These are phyloP conservation scores for Aspergillus steynii DNA, from an alignment of 495 filamentous ascomycete species.

Conservation along the genomic window DNA sequence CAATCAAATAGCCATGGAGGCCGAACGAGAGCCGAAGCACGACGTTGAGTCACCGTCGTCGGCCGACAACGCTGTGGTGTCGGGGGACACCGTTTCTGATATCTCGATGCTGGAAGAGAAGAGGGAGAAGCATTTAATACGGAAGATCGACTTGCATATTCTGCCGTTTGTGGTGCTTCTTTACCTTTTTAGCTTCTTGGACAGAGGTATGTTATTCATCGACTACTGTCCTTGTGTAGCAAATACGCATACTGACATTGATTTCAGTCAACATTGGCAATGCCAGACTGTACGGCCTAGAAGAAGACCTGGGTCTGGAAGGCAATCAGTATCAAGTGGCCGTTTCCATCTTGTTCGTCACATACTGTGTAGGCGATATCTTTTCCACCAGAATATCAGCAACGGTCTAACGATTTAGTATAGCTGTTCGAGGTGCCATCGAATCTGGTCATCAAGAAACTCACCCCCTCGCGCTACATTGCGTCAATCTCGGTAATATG, in stretches of 20 bases:
- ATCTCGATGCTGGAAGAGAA: conserved; percentile 36
- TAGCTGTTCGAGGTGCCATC: conserved; percentile 48
- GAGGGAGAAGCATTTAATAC: conserved; percentile 46
- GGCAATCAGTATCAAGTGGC: conserved; percentile 68
- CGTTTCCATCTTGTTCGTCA: conserved; percentile 73
- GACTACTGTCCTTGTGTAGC: conserved; percentile 2
- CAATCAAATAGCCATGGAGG: conserved; percentile 9
- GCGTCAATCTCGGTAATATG: conserved; percentile 61
- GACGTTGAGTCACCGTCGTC: conserved; percentile 16
- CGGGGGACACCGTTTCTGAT: conserved; percentile 15
- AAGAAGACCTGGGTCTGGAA: conserved; percentile 62
- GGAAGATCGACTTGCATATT: conserved; percentile 60
- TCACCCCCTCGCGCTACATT: conserved; percentile 74
- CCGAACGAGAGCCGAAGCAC: conserved; percentile 11
- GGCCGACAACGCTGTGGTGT: conserved; percentile 1
- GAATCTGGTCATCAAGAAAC: conserved; percentile 78
- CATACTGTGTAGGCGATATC: conserved; percentile 52
- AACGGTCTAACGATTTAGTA: conserved; percentile 5
- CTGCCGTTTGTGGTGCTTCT: conserved; percentile 61
- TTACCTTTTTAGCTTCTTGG: conserved; percentile 68
- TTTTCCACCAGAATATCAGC: not conserved
- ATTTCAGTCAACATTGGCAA: conserved; percentile 75
- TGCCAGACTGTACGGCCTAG: conserved; percentile 66
- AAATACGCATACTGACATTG: not conserved
- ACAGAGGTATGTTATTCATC: conserved; percentile 44